phyloP scores from a whole-genome alignment of 2,329 filamentous ascomycete species.

The Bertia moriformis region DNA sequence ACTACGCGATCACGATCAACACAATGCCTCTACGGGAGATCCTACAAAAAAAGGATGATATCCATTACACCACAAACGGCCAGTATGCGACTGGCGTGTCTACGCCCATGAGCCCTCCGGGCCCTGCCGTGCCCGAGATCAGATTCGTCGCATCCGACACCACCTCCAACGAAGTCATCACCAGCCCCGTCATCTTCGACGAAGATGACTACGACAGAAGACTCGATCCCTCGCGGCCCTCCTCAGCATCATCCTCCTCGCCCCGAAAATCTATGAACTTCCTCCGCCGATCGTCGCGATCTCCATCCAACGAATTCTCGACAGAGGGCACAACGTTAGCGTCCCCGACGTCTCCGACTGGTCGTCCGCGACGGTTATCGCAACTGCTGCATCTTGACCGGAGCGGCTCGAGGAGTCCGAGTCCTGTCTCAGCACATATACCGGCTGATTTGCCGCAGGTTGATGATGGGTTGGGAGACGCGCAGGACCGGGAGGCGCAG shows the following conservation, averaged over 20 bases:
- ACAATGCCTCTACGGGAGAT: slow-evolving; percentile 35
- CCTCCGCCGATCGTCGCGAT: neutral
- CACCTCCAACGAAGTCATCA: slow-evolving; percentile 62
- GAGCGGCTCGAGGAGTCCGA: slow-evolving; percentile 14
- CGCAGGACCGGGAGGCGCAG: slow-evolving; percentile 42
- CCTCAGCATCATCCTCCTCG: neutral
- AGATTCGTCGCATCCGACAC: slow-evolving; percentile 79
- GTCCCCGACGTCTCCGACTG: neutral
- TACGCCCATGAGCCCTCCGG: slow-evolving; percentile 20
- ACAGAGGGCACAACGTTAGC: too few relatives aligned
- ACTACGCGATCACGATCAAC: neutral
- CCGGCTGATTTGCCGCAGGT: slow-evolving; percentile 71
- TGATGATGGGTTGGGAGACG: slow-evolving; percentile 30
- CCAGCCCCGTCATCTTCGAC: slow-evolving; percentile 31
- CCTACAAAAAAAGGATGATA: slow-evolving; percentile 35
- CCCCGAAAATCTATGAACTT: neutral
- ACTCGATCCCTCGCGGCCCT: neutral
- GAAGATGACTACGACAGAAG: neutral
- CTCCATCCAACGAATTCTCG: neutral
- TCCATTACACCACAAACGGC: slow-evolving; percentile 10
- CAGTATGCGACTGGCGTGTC: slow-evolving; percentile 8
- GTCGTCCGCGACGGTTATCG: neutral
- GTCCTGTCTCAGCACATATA: slow-evolving; percentile 50
- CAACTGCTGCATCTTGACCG: neutral
- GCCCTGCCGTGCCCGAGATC: slow-evolving; percentile 48